A percentile compares a stretch with the other conserved stretches of the same genome.
Evolutionary conservation across 73 alveolate genomes (phyloP).

Genomic region (Paraurostyla sp.): DNA sequence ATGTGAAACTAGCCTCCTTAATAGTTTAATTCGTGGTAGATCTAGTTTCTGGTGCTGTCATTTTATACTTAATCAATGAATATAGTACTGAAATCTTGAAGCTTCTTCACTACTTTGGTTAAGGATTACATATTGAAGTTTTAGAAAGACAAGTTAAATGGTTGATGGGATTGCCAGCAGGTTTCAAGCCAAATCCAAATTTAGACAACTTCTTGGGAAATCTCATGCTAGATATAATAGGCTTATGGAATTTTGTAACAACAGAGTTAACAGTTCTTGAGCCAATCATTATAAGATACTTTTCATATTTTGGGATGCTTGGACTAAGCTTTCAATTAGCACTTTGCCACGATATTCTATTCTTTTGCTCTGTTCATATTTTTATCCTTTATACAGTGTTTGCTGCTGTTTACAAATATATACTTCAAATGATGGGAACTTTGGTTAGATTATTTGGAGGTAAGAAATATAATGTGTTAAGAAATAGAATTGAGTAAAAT

Average conservation of each 20-base stretch:
- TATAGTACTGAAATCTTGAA: constrained; percentile 65
- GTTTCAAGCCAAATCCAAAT: constrained; percentile 86
- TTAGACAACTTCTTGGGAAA: constrained; percentile 80
- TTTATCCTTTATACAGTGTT: constrained; percentile 63
- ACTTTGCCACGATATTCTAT: constrained; percentile 73
- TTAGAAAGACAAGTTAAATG: constrained; percentile 79
- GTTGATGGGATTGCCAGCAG: constrained; percentile 92
- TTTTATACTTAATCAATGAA: constrained; percentile 59
- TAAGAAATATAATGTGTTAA: constrained; percentile 69
- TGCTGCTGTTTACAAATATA: constrained; percentile 50
- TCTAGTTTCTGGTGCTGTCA: constrained; percentile 70
- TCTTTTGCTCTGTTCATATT: constrained; percentile 76
- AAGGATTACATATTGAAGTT: constrained; percentile 84
- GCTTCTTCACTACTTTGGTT: constrained; percentile 78
- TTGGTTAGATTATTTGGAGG: constrained; percentile 67
- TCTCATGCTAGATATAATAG: constrained; percentile 72
- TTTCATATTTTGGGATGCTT: constrained; percentile 76
- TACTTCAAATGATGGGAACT: constrained; percentile 55
- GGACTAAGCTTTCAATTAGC: constrained; percentile 78
- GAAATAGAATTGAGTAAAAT: constrained; percentile 55
- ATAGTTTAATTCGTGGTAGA: constrained; percentile 68
- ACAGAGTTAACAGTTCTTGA: constrained; percentile 75
- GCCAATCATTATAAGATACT: constrained; percentile 62
- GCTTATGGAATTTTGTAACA: constrained; percentile 79
- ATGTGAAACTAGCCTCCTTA: neutral